Percentiles rank a stretch among this genome's conserved stretches.
Conservation (phyloP, 768 basidiomycete species). For the Amanita rubescens region DNA sequence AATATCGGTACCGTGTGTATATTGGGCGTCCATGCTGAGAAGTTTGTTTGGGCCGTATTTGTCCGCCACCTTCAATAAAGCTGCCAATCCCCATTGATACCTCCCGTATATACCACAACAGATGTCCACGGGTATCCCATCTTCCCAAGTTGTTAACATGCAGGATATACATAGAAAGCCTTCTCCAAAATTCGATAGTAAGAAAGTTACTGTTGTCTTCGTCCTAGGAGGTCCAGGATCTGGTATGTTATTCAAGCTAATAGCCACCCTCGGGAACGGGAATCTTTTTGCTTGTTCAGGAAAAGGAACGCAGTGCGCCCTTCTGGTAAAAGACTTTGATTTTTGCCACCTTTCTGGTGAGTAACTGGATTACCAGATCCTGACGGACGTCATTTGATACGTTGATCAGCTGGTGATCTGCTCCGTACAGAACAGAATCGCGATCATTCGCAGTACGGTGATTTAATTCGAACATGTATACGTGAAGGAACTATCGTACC, state of each 20-base stretch:
- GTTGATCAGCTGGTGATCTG: slow-evolving; percentile 81
- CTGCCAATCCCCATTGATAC: slow-evolving; percentile 59
- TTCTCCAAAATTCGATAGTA: slow-evolving; percentile 57
- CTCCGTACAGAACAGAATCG: slow-evolving; percentile 90
- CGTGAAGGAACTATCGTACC: slow-evolving; percentile 91
- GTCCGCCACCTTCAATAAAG: too few species aligned
- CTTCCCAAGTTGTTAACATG: background rate
- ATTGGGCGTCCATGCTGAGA: slow-evolving; percentile 47
- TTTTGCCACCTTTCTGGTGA: slow-evolving; percentile 93
- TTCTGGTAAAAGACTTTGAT: slow-evolving; percentile 74
- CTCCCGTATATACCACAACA: slow-evolving; percentile 43
- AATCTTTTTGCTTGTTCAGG: slow-evolving; percentile 36
- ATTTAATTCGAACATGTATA: slow-evolving; percentile 83
- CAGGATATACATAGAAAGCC: too few species aligned
- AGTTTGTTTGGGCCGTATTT: background rate
- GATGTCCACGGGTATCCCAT: background rate
- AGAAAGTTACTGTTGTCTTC: slow-evolving; percentile 82
- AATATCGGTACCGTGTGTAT: slow-evolving; percentile 54
- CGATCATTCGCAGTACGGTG: slow-evolving; percentile 74
- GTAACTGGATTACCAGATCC: slow-evolving; percentile 10
- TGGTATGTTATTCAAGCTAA: slow-evolving; percentile 37
- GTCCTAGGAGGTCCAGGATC: slow-evolving; percentile 97
- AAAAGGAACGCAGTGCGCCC: slow-evolving; percentile 91
- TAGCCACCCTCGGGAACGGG: background rate
- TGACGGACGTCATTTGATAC: background rate